Evolutionary conservation across 176 grass and related monocot genomes (phyloP).

Genomic region (Eragrostis nindensis): DNA sequence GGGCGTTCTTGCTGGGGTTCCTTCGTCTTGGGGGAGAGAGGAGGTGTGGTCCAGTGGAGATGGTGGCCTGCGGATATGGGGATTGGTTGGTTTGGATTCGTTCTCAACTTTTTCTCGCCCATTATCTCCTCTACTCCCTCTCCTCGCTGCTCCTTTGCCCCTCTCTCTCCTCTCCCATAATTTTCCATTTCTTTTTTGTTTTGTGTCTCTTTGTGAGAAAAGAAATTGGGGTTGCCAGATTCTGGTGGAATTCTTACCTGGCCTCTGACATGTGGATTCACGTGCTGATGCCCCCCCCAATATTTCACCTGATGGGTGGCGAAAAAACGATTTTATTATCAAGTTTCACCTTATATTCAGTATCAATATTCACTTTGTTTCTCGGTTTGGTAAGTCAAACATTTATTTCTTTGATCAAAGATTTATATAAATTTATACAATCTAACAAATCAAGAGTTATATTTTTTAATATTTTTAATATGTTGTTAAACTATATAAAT

Average conservation of each 20-base stretch:
- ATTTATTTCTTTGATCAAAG: too few relatives aligned
- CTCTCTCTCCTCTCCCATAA: conserved; percentile 37
- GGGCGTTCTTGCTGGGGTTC: conserved; percentile 37
- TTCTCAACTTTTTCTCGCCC: conserved; percentile 48
- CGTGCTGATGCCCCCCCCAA: neutral
- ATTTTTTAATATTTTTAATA: too few relatives aligned
- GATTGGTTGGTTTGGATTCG: conserved; percentile 59
- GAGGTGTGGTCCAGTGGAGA: conserved; percentile 49
- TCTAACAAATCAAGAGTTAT: too few relatives aligned
- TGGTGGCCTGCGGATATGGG: conserved; percentile 41
- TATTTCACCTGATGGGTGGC: neutral
- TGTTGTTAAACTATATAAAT: too few relatives aligned
- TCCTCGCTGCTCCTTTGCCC: neutral
- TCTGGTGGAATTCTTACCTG: conserved; percentile 26
- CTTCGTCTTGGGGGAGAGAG: conserved; percentile 18
- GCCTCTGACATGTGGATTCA: conserved; percentile 4
- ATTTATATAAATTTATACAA: too few relatives aligned
- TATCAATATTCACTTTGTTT: too few relatives aligned
- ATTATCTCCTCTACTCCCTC: conserved; percentile 40
- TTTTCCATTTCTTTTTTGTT: conserved; percentile 42
- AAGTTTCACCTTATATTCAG: too few relatives aligned
- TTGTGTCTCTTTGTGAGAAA: conserved; percentile 23
- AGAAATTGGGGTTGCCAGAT: conserved; percentile 34
- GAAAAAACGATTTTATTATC: neutral
- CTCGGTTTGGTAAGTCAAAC: too few relatives aligned